These are phyloP conservation scores for Peniophora sp. DNA, from an alignment of 1,284 basidiomycete species.

Conservation along the genomic window DNA sequence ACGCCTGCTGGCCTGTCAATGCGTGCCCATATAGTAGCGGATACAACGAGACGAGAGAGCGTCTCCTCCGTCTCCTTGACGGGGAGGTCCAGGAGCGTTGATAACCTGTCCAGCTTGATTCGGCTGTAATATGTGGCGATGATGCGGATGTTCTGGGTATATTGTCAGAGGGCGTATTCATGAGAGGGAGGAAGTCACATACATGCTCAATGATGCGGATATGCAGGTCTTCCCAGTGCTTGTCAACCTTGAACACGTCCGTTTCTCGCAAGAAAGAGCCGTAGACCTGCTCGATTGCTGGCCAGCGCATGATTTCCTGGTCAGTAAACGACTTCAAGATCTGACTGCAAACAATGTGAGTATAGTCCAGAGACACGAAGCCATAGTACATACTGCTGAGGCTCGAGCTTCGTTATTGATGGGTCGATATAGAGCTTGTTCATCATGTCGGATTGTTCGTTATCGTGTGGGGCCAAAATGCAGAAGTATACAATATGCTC, in stretches of 20 bases:
- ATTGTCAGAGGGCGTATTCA: slow-evolving; percentile 5
- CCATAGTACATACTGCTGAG: slow-evolving; percentile 69
- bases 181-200: slow-evolving; percentile 23
- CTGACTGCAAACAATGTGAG: slow-evolving; percentile 48
- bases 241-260: slow-evolving; percentile 72
- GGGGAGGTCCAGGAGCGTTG: slow-evolving; percentile 83
- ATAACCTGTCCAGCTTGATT: slow-evolving; percentile 80
- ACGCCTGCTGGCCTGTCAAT: slow-evolving; percentile 90
- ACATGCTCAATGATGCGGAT: slow-evolving; percentile 96
- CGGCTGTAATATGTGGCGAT: slow-evolving; percentile 93
- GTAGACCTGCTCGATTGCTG: slow-evolving; percentile 89
- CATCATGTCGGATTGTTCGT: slow-evolving; percentile 97
- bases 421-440: slow-evolving; percentile 80
- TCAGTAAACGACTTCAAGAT: slow-evolving; percentile 96
- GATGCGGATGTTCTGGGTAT: slow-evolving; percentile 87
- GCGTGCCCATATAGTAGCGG: slow-evolving; percentile 88
- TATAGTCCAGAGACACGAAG: slow-evolving; percentile 3
- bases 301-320: slow-evolving; percentile 96
- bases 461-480: slow-evolving; percentile 88
- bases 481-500: slow-evolving; percentile 95
- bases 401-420: slow-evolving; percentile 71
- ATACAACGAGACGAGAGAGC: slow-evolving; percentile 84
- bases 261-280: slow-evolving; percentile 78
- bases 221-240: slow-evolving; percentile 94
- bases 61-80: slow-evolving; percentile 79